Evolutionary conservation across 108 stramenopile genomes (phyloP), one percentile per base, ranked within the genome.

Genomic region (Skeletonema tropicum): DNA sequence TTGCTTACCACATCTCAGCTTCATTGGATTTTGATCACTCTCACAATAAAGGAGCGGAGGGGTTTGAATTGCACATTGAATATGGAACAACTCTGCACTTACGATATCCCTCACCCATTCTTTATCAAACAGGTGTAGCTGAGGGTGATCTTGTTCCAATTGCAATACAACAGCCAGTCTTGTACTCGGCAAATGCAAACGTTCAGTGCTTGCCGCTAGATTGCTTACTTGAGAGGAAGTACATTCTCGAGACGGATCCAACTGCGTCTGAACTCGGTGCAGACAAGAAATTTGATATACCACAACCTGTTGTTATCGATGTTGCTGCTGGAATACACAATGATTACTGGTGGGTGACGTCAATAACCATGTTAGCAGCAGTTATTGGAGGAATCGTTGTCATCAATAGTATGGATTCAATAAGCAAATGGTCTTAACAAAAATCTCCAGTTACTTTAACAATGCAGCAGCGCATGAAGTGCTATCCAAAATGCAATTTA

Each of bases 281-380:
- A 52, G 23, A 45, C 29, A 29, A 57, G 5, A 33, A 39, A 57
- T 31, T 48, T 21, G 41, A 31, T 60, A 14, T 46, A 6, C 33
- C 52, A 32, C 64, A 74, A 42, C 78, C 74, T 26, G 71, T 83
- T 10, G 15, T 75, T 42, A 30, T 83, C 41, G 57, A 55, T 38
- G 79, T 83, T 17, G 83, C 83, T 30, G 79, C 74, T 12, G 83
- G 83, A 17, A 25, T 70, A 30, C 64, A 71, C 21, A 19, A 17
- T 48, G 83, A 83, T 71, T 79, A 80, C 49, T 64, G 62, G 78
- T 75, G 68, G 68, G 74, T 80, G 12, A 75, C 78, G 17, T 3
- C 69, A 0, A 32, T 71, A 19, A 83, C 83, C 13, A 70, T 81
- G 69, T 46, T 63, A 11, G 36, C 64, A 23, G 80, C 80, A 10